Evolutionary conservation across 2,329 filamentous ascomycete species (phyloP), one percentile per base, ranked within the genome.

Genomic region (Aureobasidium sp.): DNA sequence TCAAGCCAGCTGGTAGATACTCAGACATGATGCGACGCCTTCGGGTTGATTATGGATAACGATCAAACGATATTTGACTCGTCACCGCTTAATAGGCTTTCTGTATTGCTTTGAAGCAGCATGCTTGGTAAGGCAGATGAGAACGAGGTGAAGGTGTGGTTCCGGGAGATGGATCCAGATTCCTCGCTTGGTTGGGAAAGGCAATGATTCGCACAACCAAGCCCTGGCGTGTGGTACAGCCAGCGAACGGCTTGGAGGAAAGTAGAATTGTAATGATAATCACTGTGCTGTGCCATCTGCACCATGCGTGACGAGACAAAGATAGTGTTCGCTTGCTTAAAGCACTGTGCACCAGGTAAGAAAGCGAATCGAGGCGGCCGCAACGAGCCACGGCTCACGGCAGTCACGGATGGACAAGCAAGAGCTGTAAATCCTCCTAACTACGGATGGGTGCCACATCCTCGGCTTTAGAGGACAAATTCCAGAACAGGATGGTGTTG

Each of bases 141-240:
- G n/a, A 32, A 59, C 32, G 57, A 59, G 41, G 44, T 49, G 36
- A 47, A 59, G 41, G 44, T 49, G 45, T 49, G 44, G 45, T 50
- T 27, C 44, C 57, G 34, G 57, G 36, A 59, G 57, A 59, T 34
- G 57, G 36, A 49, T 59, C 45, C 57, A 59, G 34, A 59, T 50
- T 59, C 36, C 57, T 59, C 57, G 57, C 57, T 59, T 59, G 57
- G n/a, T 45, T 50, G 44, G 36, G 45, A 42, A 59, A 49, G 30
- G 41, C 34, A 59, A 59, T 50, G 57, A 59, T 59, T 50, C 29
- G 45, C 57, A 59, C 30, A 3, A 42, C 36, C 36, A 49, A 50
- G 45, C 57, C 57, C 44, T 45, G 57, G 45, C 57, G 45, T 42
- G 45, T 58, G 54, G 54, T 47, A 47, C 54, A 58, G 54, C 54